Conservation (phyloP, 805 yeast genomes). For the Cyberlindnera petersonii region DNA sequence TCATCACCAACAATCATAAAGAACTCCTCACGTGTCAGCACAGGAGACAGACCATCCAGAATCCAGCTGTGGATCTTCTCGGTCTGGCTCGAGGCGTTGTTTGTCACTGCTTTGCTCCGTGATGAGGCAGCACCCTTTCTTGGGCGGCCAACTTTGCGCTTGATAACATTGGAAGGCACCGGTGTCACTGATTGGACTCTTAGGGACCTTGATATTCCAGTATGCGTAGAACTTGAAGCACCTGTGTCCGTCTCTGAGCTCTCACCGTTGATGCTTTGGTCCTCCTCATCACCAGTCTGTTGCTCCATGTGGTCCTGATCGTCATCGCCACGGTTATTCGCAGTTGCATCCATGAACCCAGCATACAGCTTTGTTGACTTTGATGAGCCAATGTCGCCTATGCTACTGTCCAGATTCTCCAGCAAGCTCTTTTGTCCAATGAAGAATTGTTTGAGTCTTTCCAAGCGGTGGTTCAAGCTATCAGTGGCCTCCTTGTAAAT, state of each 20-base stretch:
- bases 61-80: slow-evolving; percentile 14
- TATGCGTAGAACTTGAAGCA: slow-evolving; percentile 1
- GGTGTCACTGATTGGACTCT: not conserved
- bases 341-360: slow-evolving; percentile 21
- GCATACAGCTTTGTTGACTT: slow-evolving; percentile 31
- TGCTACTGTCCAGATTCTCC: slow-evolving; percentile 25
- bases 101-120: too few relatives aligned
- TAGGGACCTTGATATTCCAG: not conserved
- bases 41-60: slow-evolving; percentile 31
- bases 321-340: too few relatives aligned
- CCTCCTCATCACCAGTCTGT: not conserved
- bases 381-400: slow-evolving; percentile 28
- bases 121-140: not conserved
- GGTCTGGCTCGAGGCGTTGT: not conserved
- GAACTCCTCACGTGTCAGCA: slow-evolving; percentile 33
- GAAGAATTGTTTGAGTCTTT: slow-evolving; percentile 32
- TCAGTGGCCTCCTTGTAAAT: slow-evolving; percentile 26
- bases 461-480: slow-evolving; percentile 28
- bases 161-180: not conserved
- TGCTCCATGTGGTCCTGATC: not conserved
- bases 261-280: not conserved
- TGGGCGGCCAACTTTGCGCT: slow-evolving; percentile 4
- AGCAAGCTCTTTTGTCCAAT: slow-evolving; percentile 28
- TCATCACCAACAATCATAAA: slow-evolving; percentile 8
- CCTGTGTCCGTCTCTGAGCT: slow-evolving; percentile 22